Conservation (phyloP, 805 yeast genomes). For the Komagataella populi region DNA sequence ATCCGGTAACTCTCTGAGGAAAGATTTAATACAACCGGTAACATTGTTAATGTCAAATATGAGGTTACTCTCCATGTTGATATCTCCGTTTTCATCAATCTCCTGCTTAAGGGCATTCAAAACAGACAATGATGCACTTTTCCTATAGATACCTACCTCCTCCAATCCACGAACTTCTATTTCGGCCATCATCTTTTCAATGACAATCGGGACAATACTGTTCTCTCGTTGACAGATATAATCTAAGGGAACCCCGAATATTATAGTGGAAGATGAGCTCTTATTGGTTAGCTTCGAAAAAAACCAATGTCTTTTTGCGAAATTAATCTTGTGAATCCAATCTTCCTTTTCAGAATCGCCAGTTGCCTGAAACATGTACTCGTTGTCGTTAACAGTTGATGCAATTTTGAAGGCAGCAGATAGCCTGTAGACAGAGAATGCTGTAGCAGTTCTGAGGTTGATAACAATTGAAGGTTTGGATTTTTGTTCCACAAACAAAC, state of each 20-base stretch:
- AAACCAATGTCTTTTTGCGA: conserved; percentile 42
- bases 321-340: conserved; percentile 48
- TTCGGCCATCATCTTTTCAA: conserved; percentile 52
- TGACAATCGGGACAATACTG: conserved; percentile 46
- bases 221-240: conserved; percentile 65
- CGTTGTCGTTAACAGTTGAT: conserved; percentile 18
- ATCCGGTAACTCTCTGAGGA: conserved; percentile 77
- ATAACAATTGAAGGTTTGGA: conserved; percentile 37
- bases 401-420: conserved; percentile 33
- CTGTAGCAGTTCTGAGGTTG: conserved; percentile 29
- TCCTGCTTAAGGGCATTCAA: conserved; percentile 26
- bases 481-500: conserved; percentile 21
- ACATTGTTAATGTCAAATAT: conserved; percentile 69
- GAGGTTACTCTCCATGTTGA: conserved; percentile 26
- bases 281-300: conserved; percentile 22
- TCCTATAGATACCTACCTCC: conserved; percentile 83
- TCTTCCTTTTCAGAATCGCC: conserved; percentile 49
- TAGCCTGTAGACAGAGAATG: conserved; percentile 38
- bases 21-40: conserved; percentile 79
- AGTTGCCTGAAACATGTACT: conserved; percentile 54
- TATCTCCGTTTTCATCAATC: conserved; percentile 32
- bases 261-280: conserved; percentile 14
- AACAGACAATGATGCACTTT: conserved; percentile 37
- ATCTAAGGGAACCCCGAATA: conserved; percentile 80
- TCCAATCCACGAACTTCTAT: conserved; percentile 81